Base-by-base conservation (phyloP, 306 rosid genomes). In the Adenanthera pavonina region DNA sequence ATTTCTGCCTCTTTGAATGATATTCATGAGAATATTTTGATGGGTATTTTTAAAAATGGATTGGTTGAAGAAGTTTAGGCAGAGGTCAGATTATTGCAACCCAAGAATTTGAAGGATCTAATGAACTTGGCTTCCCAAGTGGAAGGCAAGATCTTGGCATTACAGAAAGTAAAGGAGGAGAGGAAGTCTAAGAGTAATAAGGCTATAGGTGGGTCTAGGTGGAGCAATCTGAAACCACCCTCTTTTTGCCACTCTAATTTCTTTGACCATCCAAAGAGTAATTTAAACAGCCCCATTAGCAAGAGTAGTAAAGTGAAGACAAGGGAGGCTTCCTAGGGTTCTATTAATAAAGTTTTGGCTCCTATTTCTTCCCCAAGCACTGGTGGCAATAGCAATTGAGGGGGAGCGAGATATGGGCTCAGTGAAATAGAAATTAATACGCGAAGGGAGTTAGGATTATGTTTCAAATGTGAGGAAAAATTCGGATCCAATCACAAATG, bases 1-100 rank as follows among this genome's bases (percentile, higher is more conserved):
- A 0, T 56, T 0, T 56, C 34, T 0, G 62, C 12, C 0, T 34
- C 1, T 0, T 8, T 19, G 34, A 20, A 8, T 7, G 17, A 2
- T 0, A 6, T 8, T 0, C 0, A 0, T 0, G 15, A 57, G 0
- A 35, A 57, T 0, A 34, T 12, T 0, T 0, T 33, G 0, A 12
- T 10, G 0, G 41, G 67, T 0, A 2, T 14, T 0, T 57, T 57
- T 2, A 0, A 25, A 17, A 61, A 61, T 0, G 16, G 8, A 14
- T 1, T 25, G 3, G 9, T 11, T 15, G 40, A 61, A 0, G 67
- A 61, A 0, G 7, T 61, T 0, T 0, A 16, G 0, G 4, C 13
- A 2, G 17, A 61, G 0, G 40, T 33, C 3, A 10, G 12, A 0
- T 2, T 25, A 4, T 8, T 57, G 64, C 35, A 57, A 0, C 64